phyloP scores from a whole-genome alignment of 2,329 filamentous ascomycete species.

The Colletotrichum sp. region DNA sequence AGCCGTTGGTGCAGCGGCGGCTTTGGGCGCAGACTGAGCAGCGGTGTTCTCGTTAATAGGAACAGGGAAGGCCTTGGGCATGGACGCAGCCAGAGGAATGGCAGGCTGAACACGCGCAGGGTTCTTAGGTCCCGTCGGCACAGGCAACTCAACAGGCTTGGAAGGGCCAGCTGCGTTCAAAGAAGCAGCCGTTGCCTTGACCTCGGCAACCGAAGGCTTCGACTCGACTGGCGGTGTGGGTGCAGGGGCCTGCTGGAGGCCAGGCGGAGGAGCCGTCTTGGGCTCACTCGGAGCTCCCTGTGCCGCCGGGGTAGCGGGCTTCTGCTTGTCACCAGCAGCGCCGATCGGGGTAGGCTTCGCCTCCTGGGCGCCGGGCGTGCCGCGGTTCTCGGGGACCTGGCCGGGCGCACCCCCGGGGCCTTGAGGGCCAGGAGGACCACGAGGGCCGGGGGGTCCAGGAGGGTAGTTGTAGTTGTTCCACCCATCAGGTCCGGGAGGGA shows the following conservation, averaged over 20 bases:
- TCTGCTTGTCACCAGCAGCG: constrained; percentile 53
- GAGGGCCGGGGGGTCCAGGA: constrained; percentile 64
- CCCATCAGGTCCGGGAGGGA: constrained; percentile 64
- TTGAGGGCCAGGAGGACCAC: constrained; percentile 54
- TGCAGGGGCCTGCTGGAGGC: constrained; percentile 43
- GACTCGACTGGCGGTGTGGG: constrained; percentile 72
- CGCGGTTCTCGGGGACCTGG: constrained; percentile 19
- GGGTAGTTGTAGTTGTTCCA: constrained; percentile 50
- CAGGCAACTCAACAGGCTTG: constrained; percentile 41
- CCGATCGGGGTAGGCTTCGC: constrained; percentile 57
- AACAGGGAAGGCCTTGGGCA: constrained; percentile 25
- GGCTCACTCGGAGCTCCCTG: constrained; percentile 10
- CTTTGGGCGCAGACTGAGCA: constrained; percentile 28
- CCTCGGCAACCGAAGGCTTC: constrained; percentile 65
- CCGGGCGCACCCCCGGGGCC: constrained; percentile 32
- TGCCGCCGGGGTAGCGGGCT: constrained; percentile 50
- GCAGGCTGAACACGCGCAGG: constrained; percentile 65
- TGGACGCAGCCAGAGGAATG: constrained; percentile 63
- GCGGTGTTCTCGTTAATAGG: constrained; percentile 26
- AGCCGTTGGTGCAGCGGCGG: constrained; percentile 31
- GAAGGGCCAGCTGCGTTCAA: constrained; percentile 42
- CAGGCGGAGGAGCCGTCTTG: constrained; percentile 16
- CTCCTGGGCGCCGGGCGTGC: constrained; percentile 34
- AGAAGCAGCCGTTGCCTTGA: constrained; percentile 59
- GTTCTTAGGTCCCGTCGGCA: constrained; percentile 53